Evolutionary conservation across 2,329 filamentous ascomycete species (phyloP).

Genomic region (Neopestalotiopsis rosae): DNA sequence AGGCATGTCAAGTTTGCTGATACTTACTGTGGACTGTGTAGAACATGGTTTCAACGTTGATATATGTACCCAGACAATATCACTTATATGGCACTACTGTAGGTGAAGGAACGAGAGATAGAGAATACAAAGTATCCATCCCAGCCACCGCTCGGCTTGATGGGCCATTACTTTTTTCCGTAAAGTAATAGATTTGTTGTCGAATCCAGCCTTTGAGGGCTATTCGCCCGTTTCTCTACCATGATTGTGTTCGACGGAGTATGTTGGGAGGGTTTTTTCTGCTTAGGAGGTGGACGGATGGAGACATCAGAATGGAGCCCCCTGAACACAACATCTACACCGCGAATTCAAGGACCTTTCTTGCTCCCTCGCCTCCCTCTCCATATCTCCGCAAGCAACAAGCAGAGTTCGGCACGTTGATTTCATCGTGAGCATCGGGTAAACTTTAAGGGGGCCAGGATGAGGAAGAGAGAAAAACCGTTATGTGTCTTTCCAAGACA

Average conservation of each 20-base stretch:
- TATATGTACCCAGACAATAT: no score
- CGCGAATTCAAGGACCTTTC: neutral
- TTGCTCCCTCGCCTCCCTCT: no score
- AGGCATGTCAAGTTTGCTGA: no score
- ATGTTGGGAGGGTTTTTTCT: neutral
- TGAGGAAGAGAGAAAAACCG: neutral
- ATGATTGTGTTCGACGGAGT: neutral
- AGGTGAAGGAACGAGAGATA: no score
- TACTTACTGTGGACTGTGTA: no score
- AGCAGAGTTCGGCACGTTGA: neutral
- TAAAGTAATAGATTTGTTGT: neutral
- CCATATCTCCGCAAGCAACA: no score
- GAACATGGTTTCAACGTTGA: no score
- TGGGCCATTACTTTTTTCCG: neutral
- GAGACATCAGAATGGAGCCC: neutral
- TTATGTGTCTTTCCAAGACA: neutral
- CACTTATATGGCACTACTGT: no score
- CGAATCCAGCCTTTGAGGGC: neutral
- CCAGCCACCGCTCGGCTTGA: neutral
- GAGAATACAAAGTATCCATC: neutral
- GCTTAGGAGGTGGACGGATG: slow-evolving; percentile 2
- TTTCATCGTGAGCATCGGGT: neutral
- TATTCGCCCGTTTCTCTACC: neutral
- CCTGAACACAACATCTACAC: neutral
- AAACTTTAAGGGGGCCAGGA: neutral